A percentile compares a stretch with the other conserved stretches of the same genome.
These are phyloP conservation scores for Dysphania ambrosioides DNA, from an alignment of 148 eudicot genomes.

Conservation along the genomic window DNA sequence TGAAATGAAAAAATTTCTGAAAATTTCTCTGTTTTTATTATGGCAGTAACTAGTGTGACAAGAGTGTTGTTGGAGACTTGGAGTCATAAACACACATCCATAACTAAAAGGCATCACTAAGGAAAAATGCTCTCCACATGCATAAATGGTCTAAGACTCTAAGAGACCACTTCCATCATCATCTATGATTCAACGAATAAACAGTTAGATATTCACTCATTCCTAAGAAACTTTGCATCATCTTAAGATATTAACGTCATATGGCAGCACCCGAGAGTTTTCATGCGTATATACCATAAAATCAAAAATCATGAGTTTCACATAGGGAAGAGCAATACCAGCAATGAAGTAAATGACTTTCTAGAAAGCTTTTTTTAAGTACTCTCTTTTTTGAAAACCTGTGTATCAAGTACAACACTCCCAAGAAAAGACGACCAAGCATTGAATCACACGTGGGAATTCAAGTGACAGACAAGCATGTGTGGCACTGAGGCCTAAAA, in stretches of 20 bases:
- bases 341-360: not conserved
- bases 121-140: not conserved
- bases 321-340: not conserved
- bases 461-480: not conserved
- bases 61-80: not conserved
- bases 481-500: not conserved
- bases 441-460: not conserved
- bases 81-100: not conserved
- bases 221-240: not conserved
- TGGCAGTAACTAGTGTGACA: not conserved
- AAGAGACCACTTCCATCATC: no score
- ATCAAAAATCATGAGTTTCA: not conserved
- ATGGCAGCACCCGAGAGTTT: not conserved
- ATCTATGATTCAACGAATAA: no score
- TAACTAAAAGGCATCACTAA: not conserved
- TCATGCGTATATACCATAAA: not conserved
- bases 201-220: not conserved
- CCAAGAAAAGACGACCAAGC: not conserved
- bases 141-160: not conserved
- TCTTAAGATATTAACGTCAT: not conserved
- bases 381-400: not conserved
- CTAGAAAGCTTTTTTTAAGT: not conserved
- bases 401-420: not conserved
- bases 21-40: constrained; percentile 12
- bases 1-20: not conserved